Evolutionary conservation across 306 rosid genomes (phyloP), one percentile per base, ranked within the genome.

Genomic region (Astragalus membranaceus): DNA sequence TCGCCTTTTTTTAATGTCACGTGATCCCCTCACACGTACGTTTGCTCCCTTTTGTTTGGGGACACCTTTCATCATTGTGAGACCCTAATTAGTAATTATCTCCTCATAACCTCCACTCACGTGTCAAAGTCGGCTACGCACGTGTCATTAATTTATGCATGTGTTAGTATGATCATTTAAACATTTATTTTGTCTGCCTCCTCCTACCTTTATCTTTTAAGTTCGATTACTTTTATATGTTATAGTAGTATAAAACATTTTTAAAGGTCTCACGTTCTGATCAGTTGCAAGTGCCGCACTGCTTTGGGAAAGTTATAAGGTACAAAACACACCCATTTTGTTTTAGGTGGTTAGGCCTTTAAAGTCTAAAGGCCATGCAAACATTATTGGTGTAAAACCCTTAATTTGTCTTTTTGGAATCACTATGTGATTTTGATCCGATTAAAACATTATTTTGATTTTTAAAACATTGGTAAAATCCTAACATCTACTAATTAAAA

Each of bases 21-120:
- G 82, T 91, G 97, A 91, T 80, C 77, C 89, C 67, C 83, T 64
- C 85, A 80, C 75, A 67, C 85, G 70, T 67, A 76, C 78, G 81
- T 58, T 54, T 9, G 74, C 29, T 10, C 57, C 57, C 16, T 33
- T 33, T 67, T 73, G 48, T 57, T 69, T 55, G 30, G 30, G 76
- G 75, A 4, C 71, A 69, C 78, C 52, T 76, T 74, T 66, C 78
- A 70, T 69, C 69, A 44, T n/a, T n/a, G n/a, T n/a, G n/a, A n/a
- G n/a, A n/a, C n/a, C n/a, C n/a, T n/a, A n/a, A n/a, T n/a, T n/a
- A n/a, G n/a, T n/a, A n/a, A n/a, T n/a, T n/a, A n/a, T 71, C 69
- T 44, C 74, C 41, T 49, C 11, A 72, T 76, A 77, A 70, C 79
- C 61, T 72, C 69, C 66, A 14, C 75, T 82, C 91, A 80, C 84